A percentile compares a stretch with the other conserved stretches of the same genome.
Conservation (phyloP, 1,139 yeast genomes). For the Hyphopichia burtonii region DNA sequence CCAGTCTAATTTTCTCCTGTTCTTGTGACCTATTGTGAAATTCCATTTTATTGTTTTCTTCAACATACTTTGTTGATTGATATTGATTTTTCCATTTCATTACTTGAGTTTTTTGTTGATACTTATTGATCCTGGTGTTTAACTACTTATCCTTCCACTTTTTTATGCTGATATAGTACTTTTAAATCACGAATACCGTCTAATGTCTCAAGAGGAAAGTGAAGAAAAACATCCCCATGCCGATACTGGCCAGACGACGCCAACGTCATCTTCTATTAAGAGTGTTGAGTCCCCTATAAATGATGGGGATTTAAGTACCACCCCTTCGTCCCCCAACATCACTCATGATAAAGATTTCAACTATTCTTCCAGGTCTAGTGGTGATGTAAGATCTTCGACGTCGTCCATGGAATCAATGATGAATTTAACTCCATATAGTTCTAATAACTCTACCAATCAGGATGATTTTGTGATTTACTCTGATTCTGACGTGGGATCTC, state of each 20-base stretch:
- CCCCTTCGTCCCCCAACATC: slow-evolving; percentile 9
- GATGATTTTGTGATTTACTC: slow-evolving; percentile 39
- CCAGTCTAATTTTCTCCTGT: background rate
- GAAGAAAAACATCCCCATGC: background rate
- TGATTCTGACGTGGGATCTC: slow-evolving; percentile 41
- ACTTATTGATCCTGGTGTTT: too few species aligned
- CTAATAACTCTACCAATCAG: slow-evolving; percentile 12
- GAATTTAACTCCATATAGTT: slow-evolving; percentile 23
- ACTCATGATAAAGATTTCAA: slow-evolving; percentile 4
- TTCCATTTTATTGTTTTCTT: background rate
- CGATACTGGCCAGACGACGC: background rate
- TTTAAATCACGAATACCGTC: too few species aligned
- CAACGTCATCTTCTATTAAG: slow-evolving; percentile 2
- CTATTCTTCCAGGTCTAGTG: slow-evolving; percentile 15
- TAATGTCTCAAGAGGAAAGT: background rate
- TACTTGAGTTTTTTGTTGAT: too few species aligned
- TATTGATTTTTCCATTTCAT: too few species aligned
- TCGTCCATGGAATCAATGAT: slow-evolving; percentile 16
- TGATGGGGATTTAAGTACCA: slow-evolving; percentile 4
- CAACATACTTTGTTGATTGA: too few species aligned
- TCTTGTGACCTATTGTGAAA: background rate
- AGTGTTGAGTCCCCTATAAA: background rate
- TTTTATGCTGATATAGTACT: too few species aligned
- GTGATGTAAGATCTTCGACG: slow-evolving; percentile 19
- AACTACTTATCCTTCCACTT: too few species aligned